These are phyloP conservation scores for Clonostachys solani DNA, from an alignment of 2,329 filamentous ascomycete genomes.

Conservation along the genomic window DNA sequence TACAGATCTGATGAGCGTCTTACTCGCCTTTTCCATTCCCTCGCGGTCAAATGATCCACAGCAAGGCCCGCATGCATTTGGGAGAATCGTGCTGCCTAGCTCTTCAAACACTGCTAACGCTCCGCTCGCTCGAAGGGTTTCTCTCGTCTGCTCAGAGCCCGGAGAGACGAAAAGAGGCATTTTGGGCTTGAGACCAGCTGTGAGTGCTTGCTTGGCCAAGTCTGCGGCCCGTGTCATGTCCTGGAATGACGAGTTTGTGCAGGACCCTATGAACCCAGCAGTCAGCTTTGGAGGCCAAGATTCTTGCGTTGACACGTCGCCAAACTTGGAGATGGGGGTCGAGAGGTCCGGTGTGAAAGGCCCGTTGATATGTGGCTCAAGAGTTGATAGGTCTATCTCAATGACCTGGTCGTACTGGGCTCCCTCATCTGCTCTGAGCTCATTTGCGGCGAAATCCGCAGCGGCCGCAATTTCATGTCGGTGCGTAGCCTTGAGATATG, in stretches of 20 bases:
- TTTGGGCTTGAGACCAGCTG: slow-evolving; percentile 72
- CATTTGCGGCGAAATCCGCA: slow-evolving; percentile 56
- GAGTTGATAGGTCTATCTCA: neutral
- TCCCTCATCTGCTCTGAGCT: slow-evolving; percentile 56
- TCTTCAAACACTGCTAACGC: slow-evolving; percentile 71
- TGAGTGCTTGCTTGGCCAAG: slow-evolving; percentile 67
- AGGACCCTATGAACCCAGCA: neutral
- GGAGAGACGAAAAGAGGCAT: slow-evolving; percentile 72
- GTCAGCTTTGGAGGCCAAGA: slow-evolving; percentile 34
- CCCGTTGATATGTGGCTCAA: neutral
- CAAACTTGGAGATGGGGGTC: neutral
- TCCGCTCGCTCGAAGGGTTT: slow-evolving; percentile 65
- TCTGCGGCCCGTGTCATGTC: slow-evolving; percentile 50
- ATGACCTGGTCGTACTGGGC: neutral
- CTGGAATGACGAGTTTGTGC: neutral
- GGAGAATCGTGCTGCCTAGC: slow-evolving; percentile 69
- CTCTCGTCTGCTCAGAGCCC: slow-evolving; percentile 70
- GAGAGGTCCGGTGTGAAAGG: neutral
- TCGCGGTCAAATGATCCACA: slow-evolving; percentile 70
- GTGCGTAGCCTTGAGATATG: slow-evolving; percentile 70
- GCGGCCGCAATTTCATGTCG: slow-evolving; percentile 64
- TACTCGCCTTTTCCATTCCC: slow-evolving; percentile 67
- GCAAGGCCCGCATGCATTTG: slow-evolving; percentile 68
- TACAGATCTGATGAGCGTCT: too few species aligned
- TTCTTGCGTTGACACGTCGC: neutral